A percentile compares a stretch with the other conserved stretches of the same genome.
Evolutionary conservation across 2,329 filamentous ascomycete species (phyloP).

Genomic region (Ophiostoma angusticollis): DNA sequence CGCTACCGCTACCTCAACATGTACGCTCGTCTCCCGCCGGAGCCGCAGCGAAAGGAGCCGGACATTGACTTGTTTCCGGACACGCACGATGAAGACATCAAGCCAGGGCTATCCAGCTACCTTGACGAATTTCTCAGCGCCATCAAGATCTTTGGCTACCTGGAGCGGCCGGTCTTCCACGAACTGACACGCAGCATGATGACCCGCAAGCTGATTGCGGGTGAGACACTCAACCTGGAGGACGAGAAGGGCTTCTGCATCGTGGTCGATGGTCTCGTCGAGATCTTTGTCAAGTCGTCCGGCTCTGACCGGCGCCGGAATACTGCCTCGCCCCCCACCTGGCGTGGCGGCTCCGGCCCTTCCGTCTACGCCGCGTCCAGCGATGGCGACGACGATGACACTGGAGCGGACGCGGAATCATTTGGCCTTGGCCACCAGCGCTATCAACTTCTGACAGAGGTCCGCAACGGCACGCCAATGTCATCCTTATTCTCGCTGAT

Average conservation of each 20-base stretch:
- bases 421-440: constrained; percentile 56
- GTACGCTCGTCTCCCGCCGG: constrained; percentile 85
- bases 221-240: constrained; percentile 87
- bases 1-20: constrained; percentile 94
- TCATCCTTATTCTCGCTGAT: constrained; percentile 96
- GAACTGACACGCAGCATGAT: constrained; percentile 97
- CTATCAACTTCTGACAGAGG: constrained; percentile 91
- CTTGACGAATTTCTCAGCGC: constrained; percentile 95
- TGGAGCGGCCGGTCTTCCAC: constrained; percentile 93
- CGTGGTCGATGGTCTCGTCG: constrained; percentile 88
- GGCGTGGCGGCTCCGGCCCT: constrained; percentile 27
- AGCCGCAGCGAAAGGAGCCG: constrained; percentile 91
- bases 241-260: constrained; percentile 98
- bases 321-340: no score
- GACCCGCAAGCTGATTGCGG: constrained; percentile 87
- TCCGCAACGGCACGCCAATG: constrained; percentile 96
- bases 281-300: constrained; percentile 95
- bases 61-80: constrained; percentile 93
- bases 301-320: constrained; percentile 25
- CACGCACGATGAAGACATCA: constrained; percentile 75
- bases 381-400: constrained; percentile 33
- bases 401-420: background rate
- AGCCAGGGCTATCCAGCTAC: constrained; percentile 88
- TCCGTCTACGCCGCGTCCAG: constrained; percentile 34
- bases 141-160: constrained; percentile 96